Conservation (phyloP, 176 grass and related monocot species). For the Areca catechu region DNA sequence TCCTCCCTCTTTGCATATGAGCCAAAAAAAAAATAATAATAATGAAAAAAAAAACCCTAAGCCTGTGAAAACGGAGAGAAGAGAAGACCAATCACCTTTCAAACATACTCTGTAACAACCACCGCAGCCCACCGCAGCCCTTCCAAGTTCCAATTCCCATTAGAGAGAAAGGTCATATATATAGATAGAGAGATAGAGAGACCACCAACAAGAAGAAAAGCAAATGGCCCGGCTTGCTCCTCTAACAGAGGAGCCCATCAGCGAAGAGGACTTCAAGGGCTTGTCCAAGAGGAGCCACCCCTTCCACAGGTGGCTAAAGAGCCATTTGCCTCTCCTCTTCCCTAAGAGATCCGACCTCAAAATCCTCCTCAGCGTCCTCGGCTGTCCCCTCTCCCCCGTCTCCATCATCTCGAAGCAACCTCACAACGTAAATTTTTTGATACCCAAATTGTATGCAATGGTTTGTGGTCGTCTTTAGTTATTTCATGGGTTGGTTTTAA, state of each 20-base stretch:
- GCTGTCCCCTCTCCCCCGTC: conserved; percentile 90
- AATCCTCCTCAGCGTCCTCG: conserved; percentile 83
- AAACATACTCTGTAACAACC: too few relatives aligned
- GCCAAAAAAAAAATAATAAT: too few relatives aligned
- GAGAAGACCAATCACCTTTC: too few relatives aligned
- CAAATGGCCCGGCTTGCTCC: conserved; percentile 63
- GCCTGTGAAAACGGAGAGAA: too few relatives aligned
- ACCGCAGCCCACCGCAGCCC: too few relatives aligned
- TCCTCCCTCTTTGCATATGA: too few relatives aligned
- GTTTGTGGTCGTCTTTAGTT: too few relatives aligned
- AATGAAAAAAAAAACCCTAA: too few relatives aligned
- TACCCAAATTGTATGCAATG: too few relatives aligned
- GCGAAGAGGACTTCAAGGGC: conserved; percentile 31
- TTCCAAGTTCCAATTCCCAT: background rate
- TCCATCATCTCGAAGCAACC: conserved; percentile 55
- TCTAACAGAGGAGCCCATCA: conserved; percentile 88
- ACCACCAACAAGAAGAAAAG: background rate
- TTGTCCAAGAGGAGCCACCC: conserved; percentile 25
- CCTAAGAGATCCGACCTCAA: conserved; percentile 55
- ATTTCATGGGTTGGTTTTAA: too few relatives aligned
- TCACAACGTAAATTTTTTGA: conserved; percentile 25
- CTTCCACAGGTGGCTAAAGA: conserved; percentile 32
- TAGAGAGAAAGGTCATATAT: background rate
- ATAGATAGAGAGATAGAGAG: conserved; percentile 4
- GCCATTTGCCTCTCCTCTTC: conserved; percentile 40